Evolutionary conservation across 345 rosid genomes (phyloP).

Genomic region (Arabidopsis arenosa): DNA sequence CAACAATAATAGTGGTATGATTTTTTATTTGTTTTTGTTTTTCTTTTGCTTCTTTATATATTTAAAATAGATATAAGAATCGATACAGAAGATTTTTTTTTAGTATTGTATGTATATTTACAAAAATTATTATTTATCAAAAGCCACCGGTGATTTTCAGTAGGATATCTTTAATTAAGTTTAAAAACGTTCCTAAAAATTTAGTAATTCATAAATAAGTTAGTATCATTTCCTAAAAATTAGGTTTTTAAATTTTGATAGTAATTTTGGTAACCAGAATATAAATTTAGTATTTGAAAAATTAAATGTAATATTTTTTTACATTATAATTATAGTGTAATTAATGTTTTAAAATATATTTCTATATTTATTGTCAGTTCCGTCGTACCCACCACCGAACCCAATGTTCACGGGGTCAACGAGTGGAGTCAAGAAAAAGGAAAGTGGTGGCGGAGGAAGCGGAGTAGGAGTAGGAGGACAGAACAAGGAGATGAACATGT

Average conservation of each 20-base stretch:
- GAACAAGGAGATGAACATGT: constrained; percentile 77
- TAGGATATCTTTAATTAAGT: no score
- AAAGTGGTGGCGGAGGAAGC: constrained; percentile 31
- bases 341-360: background rate
- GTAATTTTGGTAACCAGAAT: no score
- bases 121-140: no score
- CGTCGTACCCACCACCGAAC: constrained; percentile 70
- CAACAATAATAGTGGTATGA: constrained; percentile 47
- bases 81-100: background rate
- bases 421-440: constrained; percentile 53
- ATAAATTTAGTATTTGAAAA: no score
- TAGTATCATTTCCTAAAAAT: no score
- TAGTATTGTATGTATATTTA: no score
- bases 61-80: background rate
- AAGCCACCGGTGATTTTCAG: no score
- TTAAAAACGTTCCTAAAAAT: no score
- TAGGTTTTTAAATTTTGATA: no score
- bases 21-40: background rate
- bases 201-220: no score
- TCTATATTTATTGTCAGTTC: constrained; percentile 25
- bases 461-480: constrained; percentile 32
- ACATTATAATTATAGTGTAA: background rate
- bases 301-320: no score
- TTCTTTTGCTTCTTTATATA: background rate
- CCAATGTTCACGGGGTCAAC: constrained; percentile 73